Evolutionary conservation across 805 yeast species (phyloP), one percentile per base, ranked within the genome.

Genomic region (Teunomyces aglyptinius): DNA sequence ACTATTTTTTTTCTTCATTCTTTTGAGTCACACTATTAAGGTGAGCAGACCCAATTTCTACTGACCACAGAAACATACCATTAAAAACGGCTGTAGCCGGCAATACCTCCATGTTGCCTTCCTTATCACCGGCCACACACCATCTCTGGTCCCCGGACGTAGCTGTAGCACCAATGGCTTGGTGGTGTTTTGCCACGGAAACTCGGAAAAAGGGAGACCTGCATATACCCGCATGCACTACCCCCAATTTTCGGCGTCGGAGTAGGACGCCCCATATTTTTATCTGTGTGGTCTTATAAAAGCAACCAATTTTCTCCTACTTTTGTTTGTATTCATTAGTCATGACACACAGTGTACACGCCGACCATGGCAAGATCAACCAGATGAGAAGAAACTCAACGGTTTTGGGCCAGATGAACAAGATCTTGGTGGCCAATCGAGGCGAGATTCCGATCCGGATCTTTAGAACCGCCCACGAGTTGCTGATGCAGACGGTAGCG

Each of bases 401-500:
- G 35, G 73, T 73, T 22, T 57, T 73, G 54, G 78, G 77, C 42
- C 71, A 69, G 47, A 68, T 70, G 73, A 69, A 71, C 67, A 82
- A 83, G 74, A 80, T 86, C 61, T 72, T 87, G 52, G 94, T 87
- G 34, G 92, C 92, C 54, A 86, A 85, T 73, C 75, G 94, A 72
- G 94, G 92, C 58, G 92, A 86, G 67, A 86, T 86, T 58, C 92
- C 92, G 38, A 84, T 85, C 61, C 73, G 94, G 71, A 91, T 92
- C 65, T 92, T 92, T 72, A 82, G 99, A 72, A 85, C 97, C 31
- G 99, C 99, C 50, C 99, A 94, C 71, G 99, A 92, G 70, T 77
- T 92, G 61, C 86, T 96, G 18, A 89, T 94, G 96, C 90, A 88
- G 62, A 91, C 99, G 0, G 97, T 94, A 35, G 99, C 98, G 39